Conservation (phyloP, 148 eudicot genomes). For the Persicaria tinctoria region DNA sequence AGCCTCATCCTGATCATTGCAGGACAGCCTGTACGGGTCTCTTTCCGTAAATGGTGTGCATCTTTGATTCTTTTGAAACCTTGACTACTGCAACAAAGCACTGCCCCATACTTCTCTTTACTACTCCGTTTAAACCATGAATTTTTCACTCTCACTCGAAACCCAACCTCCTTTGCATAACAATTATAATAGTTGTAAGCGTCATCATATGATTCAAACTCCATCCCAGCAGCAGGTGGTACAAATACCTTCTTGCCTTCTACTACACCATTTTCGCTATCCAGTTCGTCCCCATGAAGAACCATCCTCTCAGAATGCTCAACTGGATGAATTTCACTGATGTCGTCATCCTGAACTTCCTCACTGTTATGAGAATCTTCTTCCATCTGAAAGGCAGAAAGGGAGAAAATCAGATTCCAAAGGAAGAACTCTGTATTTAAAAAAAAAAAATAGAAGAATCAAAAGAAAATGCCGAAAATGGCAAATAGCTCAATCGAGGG, state of each 20-base stretch:
- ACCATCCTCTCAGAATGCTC: constrained; percentile 19
- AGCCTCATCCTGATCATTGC: constrained; percentile 80
- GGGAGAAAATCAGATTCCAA: not conserved
- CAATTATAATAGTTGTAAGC: constrained; percentile 76
- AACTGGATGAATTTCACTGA: constrained; percentile 4
- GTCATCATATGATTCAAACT: constrained; percentile 86
- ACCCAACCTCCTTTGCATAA: constrained; percentile 71
- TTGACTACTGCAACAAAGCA: constrained; percentile 83
- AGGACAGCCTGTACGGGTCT: constrained; percentile 72
- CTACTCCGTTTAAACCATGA: constrained; percentile 85
- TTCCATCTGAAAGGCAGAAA: not conserved
- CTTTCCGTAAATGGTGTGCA: constrained; percentile 62
- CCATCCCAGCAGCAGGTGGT: constrained; percentile 72
- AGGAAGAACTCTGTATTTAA: too few relatives aligned
- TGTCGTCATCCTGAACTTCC: constrained; percentile 5
- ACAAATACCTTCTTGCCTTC: constrained; percentile 53
- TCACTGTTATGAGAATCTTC: not conserved
- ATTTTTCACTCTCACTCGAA: constrained; percentile 71
- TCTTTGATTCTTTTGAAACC: constrained; percentile 81
- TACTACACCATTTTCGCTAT: constrained; percentile 22
- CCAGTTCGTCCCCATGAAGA: constrained; percentile 22
- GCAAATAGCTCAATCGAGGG: not conserved
- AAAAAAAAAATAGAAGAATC: too few relatives aligned
- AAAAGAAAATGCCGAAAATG: not conserved
- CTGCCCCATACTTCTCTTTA: constrained; percentile 85